Evolutionary conservation across 1,284 basidiomycete genomes (phyloP).

Genomic region (Ustilago esculenta): DNA sequence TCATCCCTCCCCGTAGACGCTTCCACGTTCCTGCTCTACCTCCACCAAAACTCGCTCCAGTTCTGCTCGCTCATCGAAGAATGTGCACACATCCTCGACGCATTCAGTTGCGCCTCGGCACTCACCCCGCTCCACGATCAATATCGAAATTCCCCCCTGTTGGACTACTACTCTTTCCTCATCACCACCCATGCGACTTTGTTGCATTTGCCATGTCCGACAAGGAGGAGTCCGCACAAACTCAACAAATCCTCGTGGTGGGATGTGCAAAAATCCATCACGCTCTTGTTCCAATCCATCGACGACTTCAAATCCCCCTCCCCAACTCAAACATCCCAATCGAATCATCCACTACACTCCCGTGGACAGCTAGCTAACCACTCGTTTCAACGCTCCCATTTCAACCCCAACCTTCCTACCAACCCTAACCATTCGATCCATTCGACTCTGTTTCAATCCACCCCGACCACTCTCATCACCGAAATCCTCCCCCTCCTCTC

Average conservation of each 20-base stretch:
- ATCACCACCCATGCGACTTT: slow-evolving; percentile 79
- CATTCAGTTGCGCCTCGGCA: slow-evolving; percentile 82
- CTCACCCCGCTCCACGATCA: slow-evolving; percentile 70
- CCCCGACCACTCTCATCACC: slow-evolving; percentile 20
- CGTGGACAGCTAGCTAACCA: too few relatives aligned
- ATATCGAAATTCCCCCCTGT: slow-evolving; percentile 74
- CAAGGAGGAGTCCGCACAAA: slow-evolving; percentile 77
- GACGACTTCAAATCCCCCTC: slow-evolving; percentile 53
- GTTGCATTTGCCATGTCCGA: slow-evolving; percentile 85
- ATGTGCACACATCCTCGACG: slow-evolving; percentile 77
- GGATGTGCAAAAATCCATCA: slow-evolving; percentile 66
- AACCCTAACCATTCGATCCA: too few relatives aligned
- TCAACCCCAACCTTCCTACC: too few relatives aligned
- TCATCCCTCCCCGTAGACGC: slow-evolving; percentile 89
- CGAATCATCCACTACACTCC: too few relatives aligned
- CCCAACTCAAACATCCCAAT: too few relatives aligned
- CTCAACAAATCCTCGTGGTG: slow-evolving; percentile 72
- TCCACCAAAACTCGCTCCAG: slow-evolving; percentile 89
- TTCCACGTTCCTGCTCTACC: slow-evolving; percentile 84
- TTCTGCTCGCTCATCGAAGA: slow-evolving; percentile 84
- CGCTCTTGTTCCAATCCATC: slow-evolving; percentile 64
- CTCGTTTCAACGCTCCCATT: too few relatives aligned
- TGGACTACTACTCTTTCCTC: slow-evolving; percentile 86
- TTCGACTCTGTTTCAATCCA: slow-evolving; percentile 12
- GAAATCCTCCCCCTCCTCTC: slow-evolving; percentile 41